Percentiles rank a stretch among this genome's conserved stretches.
Evolutionary conservation across 1,284 basidiomycete genomes (phyloP).

Genomic region (Wallemia mellicola): DNA sequence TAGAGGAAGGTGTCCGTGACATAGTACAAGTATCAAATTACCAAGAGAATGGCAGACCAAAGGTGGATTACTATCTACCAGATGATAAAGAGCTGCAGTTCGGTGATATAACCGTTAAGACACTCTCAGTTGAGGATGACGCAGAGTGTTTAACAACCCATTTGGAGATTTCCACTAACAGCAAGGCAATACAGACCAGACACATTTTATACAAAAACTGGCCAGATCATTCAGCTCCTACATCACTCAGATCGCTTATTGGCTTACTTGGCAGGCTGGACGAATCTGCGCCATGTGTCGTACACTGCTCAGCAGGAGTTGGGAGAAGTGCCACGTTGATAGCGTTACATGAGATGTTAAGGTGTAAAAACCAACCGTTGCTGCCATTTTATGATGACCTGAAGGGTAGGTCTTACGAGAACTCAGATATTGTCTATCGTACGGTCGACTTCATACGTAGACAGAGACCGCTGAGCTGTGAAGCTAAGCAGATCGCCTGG

Average conservation of each 20-base stretch:
- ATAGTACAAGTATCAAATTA: not conserved
- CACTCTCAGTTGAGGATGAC: not conserved
- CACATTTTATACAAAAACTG: not conserved
- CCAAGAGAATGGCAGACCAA: not conserved
- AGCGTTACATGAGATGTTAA: not conserved
- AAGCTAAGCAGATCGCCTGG: not conserved
- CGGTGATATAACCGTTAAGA: not conserved
- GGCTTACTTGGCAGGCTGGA: not conserved
- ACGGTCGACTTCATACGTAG: not conserved
- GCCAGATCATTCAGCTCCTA: not conserved
- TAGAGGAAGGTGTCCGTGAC: not conserved
- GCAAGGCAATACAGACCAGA: not conserved
- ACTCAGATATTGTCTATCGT: not conserved
- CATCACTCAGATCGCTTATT: not conserved
- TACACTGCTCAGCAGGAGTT: not conserved
- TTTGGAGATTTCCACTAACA: not conserved
- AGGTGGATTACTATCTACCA: not conserved
- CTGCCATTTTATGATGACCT: not conserved
- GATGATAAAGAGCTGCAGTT: not conserved
- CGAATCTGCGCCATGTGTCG: not conserved
- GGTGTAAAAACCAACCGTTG: not conserved
- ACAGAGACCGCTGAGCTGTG: not conserved
- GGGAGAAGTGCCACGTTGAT: not conserved
- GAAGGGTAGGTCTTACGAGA: not conserved
- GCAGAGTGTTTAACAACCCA: not conserved